phyloP scores from a whole-genome alignment of 441 rosid genomes.

The Populus hybrid region DNA sequence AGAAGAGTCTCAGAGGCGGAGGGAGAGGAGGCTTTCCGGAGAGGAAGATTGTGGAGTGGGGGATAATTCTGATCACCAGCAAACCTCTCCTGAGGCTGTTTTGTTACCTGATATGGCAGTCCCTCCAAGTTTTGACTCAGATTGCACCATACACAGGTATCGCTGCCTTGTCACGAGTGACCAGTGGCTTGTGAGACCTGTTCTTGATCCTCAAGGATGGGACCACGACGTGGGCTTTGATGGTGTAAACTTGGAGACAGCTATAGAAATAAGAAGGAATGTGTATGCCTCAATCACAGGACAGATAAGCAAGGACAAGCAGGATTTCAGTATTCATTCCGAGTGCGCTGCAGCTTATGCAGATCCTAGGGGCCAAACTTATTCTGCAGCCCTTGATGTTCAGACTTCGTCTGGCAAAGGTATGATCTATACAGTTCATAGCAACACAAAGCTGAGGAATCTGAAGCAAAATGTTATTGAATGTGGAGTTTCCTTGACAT shows the following conservation, averaged over 20 bases:
- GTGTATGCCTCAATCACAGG: constrained; percentile 58
- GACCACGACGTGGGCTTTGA: constrained; percentile 95
- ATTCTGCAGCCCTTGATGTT: constrained; percentile 62
- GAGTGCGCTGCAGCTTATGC: constrained; percentile 63
- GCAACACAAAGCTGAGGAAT: constrained; percentile 61
- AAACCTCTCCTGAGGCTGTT: constrained; percentile 50
- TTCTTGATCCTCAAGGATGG: constrained; percentile 93
- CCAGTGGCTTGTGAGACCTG: constrained; percentile 73
- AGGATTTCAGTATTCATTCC: constrained; percentile 65
- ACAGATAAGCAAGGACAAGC: constrained; percentile 82
- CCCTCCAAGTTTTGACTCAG: constrained; percentile 78
- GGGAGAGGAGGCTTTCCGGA: constrained; percentile 46
- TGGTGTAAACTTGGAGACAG: constrained; percentile 77
- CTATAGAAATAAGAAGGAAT: constrained; percentile 46
- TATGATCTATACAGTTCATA: constrained; percentile 54
- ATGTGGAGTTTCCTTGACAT: constrained; percentile 60
- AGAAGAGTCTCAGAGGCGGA: constrained; percentile 52
- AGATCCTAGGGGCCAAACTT: constrained; percentile 47
- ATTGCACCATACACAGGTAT: constrained; percentile 63
- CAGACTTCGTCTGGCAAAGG: constrained; percentile 69
- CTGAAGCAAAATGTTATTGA: constrained; percentile 57
- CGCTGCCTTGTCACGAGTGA: constrained; percentile 56
- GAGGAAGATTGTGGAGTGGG: constrained; percentile 31
- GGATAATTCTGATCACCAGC: constrained; percentile 29
- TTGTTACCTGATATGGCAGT: constrained; percentile 71